Evolutionary conservation across 2,329 filamentous ascomycete genomes (phyloP), one percentile per base, ranked within the genome.

Genomic region (Pezizomycotina sp.): DNA sequence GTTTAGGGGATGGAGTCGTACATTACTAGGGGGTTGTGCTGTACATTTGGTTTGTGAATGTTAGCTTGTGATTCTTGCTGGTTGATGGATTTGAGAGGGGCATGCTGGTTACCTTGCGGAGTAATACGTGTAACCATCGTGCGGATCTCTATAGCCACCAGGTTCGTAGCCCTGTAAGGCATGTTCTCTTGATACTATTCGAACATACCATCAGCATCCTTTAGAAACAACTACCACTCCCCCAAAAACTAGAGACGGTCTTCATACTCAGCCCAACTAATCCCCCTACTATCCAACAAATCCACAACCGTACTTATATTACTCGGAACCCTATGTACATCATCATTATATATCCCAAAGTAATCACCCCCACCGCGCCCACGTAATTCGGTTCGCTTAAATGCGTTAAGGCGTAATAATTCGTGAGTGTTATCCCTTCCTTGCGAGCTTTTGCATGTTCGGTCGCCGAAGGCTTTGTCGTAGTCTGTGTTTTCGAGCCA

Each of bases 401-500:
- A 50, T 83, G 77, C 1, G 76, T 80, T 24, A 77, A 58, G 13
- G 64, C 75, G 42, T 63, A 68, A 56, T 66, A 64, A 50, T 69
- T 66, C 30, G 59, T 62, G 19, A 81, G 60, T 4, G 63, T 66
- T 45, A 81, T 69, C 32, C 75, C 76, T 55, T 69, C 63, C 42
- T 60, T 7, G 71, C 69, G 14, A 77, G 59, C 59, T 59, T 71
- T 25, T 58, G 53, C 13, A 74, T 58, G 53, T 70, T 71, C 29
- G 68, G 54, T 83, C 75, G 10, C 63, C 66, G 23, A 61, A 60
- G 2, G 77, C 71, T 50, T 72, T 67, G 34, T 69, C 64, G 47
- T 68, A 83, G 56, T 74, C 65, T 31, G 73, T 78, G 54, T 84
- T 84, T 60, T 84, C 79, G 31, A 82, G 64, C 73, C 75, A 84